Conservation (phyloP, 352 stramenopile genomes). For the Phytopythium montanum region DNA sequence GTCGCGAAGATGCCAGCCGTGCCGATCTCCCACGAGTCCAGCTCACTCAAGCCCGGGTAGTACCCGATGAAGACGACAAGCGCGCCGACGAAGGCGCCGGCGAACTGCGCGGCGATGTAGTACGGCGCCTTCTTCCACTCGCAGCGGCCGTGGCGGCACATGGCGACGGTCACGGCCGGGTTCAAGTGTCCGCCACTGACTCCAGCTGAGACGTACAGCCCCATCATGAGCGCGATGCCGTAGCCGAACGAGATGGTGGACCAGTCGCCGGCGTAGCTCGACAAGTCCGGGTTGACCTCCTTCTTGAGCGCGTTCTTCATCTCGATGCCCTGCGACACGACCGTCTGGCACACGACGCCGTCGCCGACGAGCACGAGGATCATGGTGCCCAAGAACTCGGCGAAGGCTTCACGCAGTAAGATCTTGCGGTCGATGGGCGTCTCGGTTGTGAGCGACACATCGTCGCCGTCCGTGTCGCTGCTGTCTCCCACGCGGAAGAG, state of each 20-base stretch:
- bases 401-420: slow-evolving; percentile 26
- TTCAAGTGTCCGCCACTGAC: slow-evolving; percentile 72
- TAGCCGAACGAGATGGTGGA: slow-evolving; percentile 66
- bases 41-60: slow-evolving; percentile 46
- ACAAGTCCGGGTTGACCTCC: slow-evolving; percentile 35
- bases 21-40: slow-evolving; percentile 56
- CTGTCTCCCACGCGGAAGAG: slow-evolving; percentile 29
- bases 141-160: slow-evolving; percentile 55
- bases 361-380: slow-evolving; percentile 59
- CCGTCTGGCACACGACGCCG: slow-evolving; percentile 52
- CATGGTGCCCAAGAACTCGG: slow-evolving; percentile 57
- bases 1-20: slow-evolving; percentile 72
- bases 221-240: slow-evolving; percentile 69
- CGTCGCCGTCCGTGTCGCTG: slow-evolving; percentile 23
- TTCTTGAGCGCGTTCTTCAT: slow-evolving; percentile 45
- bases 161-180: slow-evolving; percentile 60
- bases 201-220: slow-evolving; percentile 58
- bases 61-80: slow-evolving; percentile 66
- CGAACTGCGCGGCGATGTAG: slow-evolving; percentile 60
- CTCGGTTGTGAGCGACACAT: slow-evolving; percentile 47
- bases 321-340: slow-evolving; percentile 61
- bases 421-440: slow-evolving; percentile 29
- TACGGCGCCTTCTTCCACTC: slow-evolving; percentile 62
- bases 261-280: slow-evolving; percentile 63
- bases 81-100: slow-evolving; percentile 58